phyloP scores from a whole-genome alignment of 176 grass and related monocot genomes.

The Dendrocalamus sinicus region DNA sequence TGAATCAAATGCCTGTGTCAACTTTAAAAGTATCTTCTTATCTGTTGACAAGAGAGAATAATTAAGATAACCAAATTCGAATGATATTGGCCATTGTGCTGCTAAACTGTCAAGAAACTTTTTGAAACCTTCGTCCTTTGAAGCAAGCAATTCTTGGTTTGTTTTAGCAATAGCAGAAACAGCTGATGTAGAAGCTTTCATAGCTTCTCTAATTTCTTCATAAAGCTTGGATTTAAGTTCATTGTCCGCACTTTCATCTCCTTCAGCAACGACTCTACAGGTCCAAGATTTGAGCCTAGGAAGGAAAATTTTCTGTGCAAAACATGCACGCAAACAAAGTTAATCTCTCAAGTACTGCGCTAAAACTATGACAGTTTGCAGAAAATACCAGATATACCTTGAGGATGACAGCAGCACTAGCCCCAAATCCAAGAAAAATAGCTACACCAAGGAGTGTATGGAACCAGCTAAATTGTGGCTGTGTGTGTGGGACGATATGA shows the following conservation, averaged over 20 bases:
- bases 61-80: slow-evolving; percentile 11
- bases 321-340: slow-evolving; percentile 25
- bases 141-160: slow-evolving; percentile 76
- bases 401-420: slow-evolving; percentile 60
- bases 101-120: neutral
- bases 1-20: slow-evolving; percentile 70
- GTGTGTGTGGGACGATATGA: slow-evolving; percentile 28
- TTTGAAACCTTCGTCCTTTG: slow-evolving; percentile 81
- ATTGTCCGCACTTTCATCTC: slow-evolving; percentile 58
- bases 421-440: slow-evolving; percentile 64
- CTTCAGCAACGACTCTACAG: slow-evolving; percentile 68
- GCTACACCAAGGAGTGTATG: slow-evolving; percentile 67
- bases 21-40: slow-evolving; percentile 70
- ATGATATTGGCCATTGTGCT: slow-evolving; percentile 13
- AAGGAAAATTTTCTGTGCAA: slow-evolving; percentile 69
- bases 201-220: slow-evolving; percentile 77
- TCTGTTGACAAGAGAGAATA: slow-evolving; percentile 50
- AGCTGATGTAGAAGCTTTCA: slow-evolving; percentile 70
- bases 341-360: neutral
- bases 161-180: slow-evolving; percentile 71
- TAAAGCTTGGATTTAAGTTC: slow-evolving; percentile 60
- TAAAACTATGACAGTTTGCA: neutral
- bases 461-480: slow-evolving; percentile 62
- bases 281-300: slow-evolving; percentile 79
- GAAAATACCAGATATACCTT: slow-evolving; percentile 60